These are phyloP conservation scores for Penicillium occitanis DNA, from an alignment of 2,329 filamentous ascomycete genomes.

Conservation along the genomic window DNA sequence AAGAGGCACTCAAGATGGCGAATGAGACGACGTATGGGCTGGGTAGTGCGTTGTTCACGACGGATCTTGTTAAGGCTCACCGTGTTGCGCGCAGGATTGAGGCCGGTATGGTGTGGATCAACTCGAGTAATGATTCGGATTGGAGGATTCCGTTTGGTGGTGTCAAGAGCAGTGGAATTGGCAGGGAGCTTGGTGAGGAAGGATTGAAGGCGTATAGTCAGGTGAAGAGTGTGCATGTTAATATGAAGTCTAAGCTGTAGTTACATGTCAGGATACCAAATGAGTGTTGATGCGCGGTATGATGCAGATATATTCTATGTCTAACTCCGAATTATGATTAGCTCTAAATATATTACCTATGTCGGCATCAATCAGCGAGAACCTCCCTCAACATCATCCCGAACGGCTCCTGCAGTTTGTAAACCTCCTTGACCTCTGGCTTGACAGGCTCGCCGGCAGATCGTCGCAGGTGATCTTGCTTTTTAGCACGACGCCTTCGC, in stretches of 20 bases:
- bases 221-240: slow-evolving; percentile 45
- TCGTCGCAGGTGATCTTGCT: slow-evolving; percentile 75
- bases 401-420: slow-evolving; percentile 78
- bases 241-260: slow-evolving; percentile 38
- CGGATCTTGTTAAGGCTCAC: slow-evolving; percentile 42
- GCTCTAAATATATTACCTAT: not conserved
- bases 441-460: slow-evolving; percentile 82
- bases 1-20: slow-evolving; percentile 39
- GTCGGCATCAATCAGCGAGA: slow-evolving; percentile 61
- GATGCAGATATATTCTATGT: slow-evolving; percentile 3
- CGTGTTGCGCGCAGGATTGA: slow-evolving; percentile 44
- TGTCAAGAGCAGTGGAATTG: slow-evolving; percentile 51
- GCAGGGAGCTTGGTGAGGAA: slow-evolving; percentile 48
- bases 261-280: not conserved
- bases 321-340: slow-evolving; percentile 9
- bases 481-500: slow-evolving; percentile 71
- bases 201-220: slow-evolving; percentile 43
- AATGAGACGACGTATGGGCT: slow-evolving; percentile 47
- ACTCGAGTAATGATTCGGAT: slow-evolving; percentile 46
- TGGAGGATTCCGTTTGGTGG: slow-evolving; percentile 45
- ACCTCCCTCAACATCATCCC: slow-evolving; percentile 78
- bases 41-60: slow-evolving; percentile 45
- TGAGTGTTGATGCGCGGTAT: not conserved
- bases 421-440: slow-evolving; percentile 73
- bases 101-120: slow-evolving; percentile 49